Conservation (phyloP, 169 alveolate genomes). For the Plasmodium knowlesi region DNA sequence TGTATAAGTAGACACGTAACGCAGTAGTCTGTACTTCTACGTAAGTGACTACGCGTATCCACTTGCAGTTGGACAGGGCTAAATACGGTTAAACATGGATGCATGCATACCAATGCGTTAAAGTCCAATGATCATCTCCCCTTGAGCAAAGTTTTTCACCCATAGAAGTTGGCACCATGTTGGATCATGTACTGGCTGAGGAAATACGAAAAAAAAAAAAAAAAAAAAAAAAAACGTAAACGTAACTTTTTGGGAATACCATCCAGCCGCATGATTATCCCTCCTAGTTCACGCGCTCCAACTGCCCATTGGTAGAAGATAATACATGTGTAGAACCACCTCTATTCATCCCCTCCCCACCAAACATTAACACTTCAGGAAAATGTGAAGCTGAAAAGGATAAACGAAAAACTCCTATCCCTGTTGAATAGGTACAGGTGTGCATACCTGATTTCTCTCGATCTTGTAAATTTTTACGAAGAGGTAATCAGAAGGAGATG, state of each 20-base stretch:
- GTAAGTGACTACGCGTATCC: neutral
- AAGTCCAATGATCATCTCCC: neutral
- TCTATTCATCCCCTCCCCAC: neutral
- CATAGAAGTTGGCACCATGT: neutral
- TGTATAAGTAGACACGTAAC: neutral
- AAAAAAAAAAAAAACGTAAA: neutral
- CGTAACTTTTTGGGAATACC: neutral
- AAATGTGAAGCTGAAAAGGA: conserved; percentile 32
- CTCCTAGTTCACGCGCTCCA: neutral
- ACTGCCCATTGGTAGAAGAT: neutral
- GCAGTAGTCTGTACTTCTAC: neutral
- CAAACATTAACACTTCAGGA: conserved; percentile 8
- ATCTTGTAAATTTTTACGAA: conserved; percentile 36
- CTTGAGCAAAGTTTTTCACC: neutral
- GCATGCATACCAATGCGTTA: neutral
- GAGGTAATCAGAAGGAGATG: conserved; percentile 25
- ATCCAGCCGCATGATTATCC: neutral
- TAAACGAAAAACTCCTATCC: conserved; percentile 42
- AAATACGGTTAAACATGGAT: neutral
- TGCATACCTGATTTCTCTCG: conserved; percentile 57
- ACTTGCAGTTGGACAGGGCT: neutral
- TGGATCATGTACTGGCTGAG: neutral
- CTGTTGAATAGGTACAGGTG: conserved; percentile 50
- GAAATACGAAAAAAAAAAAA: neutral
- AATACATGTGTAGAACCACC: neutral